phyloP scores from a whole-genome alignment of 768 basidiomycete genomes.

The Suillus bovinus region DNA sequence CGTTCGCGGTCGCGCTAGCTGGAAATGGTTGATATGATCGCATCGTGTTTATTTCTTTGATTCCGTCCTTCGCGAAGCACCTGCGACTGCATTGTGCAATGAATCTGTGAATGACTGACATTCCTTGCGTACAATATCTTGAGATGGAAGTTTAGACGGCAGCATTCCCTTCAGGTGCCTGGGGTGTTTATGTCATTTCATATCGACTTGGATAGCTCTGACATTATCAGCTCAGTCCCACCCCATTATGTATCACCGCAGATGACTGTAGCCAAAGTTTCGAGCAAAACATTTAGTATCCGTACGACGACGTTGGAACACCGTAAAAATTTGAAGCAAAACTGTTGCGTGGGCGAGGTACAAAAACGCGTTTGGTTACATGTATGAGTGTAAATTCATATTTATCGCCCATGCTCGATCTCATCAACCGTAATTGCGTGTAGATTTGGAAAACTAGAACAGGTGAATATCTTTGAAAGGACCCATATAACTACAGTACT shows the following conservation, averaged over 20 bases:
- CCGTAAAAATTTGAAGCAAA: too few relatives aligned
- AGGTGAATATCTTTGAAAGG: background rate
- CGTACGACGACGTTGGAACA: too few relatives aligned
- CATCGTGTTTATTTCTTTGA: background rate
- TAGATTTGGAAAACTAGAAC: background rate
- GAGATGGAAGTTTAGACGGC: background rate
- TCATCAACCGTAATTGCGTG: background rate
- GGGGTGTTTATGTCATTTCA: background rate
- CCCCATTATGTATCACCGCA: background rate
- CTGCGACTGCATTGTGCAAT: background rate
- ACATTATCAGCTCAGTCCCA: background rate
- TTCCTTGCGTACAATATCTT: background rate
- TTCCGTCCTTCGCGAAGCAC: background rate
- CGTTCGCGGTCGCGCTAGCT: background rate
- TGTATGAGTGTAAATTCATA: background rate
- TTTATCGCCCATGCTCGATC: background rate
- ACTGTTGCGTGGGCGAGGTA: too few relatives aligned
- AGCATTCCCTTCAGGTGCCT: background rate
- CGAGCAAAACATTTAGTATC: background rate
- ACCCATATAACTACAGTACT: background rate
- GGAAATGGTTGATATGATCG: background rate
- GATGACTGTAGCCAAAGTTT: background rate
- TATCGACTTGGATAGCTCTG: background rate
- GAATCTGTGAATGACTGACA: background rate
- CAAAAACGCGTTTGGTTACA: too few relatives aligned